Base-by-base conservation (phyloP, 1,284 basidiomycete genomes). In the Inonotus hispidus region DNA sequence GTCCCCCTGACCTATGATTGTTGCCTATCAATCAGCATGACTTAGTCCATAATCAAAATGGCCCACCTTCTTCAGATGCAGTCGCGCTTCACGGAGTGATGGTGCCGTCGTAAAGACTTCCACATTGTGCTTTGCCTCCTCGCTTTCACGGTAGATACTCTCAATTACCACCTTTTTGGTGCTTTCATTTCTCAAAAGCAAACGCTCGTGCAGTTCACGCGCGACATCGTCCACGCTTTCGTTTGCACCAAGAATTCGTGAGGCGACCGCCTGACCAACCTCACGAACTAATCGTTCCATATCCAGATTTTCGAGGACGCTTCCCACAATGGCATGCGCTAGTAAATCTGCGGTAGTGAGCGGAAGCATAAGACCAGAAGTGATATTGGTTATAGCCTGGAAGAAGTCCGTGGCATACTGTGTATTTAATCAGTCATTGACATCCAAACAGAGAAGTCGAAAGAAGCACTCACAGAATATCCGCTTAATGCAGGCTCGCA, bases 211-310 rank as follows among this genome's bases (percentile, higher is more conserved):
- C 29, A 98, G 79, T 73, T 95, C 93, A 14, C 85, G 82, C 2
- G 96, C 95, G 16, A 99, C 94, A 63, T 98, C 95, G 72, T 99
- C 96, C 53, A 99, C 95, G 68, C 89, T 94, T 74, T 94, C 89
- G 66, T 92, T 88, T 70, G 94, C 90, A 43, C 88, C 89, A 27
- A 92, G 80, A 71, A 99, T 92, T 56, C 95, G 85, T 67, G 95
- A 86, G 3, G 95, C 94, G 16, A 99, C 95, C 3, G 94, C 95
- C 64, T 90, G 82, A 4, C 95, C 95, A 55, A 98, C 92, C 74
- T 98, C 95, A 47, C 88, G 84, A 63, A 99, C 93, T 52, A 99
- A 82, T 43, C 95, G 85, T 70, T 99, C 97, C 90, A 99, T 95
- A 73, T 99, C 96, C 68, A 99, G 88, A 69, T 98, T 98, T 77